phyloP scores from a whole-genome alignment of 345 rosid genomes.

The Corchorus capsularis region DNA sequence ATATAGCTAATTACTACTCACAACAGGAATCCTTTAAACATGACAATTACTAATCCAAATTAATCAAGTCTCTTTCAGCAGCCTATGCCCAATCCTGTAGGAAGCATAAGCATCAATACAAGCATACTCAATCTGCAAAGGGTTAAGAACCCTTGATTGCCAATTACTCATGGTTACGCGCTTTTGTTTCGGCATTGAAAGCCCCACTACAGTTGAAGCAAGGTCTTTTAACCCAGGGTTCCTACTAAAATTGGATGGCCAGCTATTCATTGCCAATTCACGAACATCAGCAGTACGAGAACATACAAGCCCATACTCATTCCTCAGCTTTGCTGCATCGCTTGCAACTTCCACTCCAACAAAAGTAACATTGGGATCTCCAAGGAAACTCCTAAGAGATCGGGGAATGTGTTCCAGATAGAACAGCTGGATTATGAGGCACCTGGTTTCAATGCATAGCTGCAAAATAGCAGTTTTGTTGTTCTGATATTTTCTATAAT shows the following conservation, averaged over 20 bases:
- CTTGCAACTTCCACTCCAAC: slow-evolving; percentile 34
- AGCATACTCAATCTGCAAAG: slow-evolving; percentile 33
- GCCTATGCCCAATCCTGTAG: slow-evolving; percentile 23
- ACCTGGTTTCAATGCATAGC: slow-evolving; percentile 33
- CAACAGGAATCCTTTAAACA: no score
- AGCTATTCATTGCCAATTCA: slow-evolving; percentile 16
- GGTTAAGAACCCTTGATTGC: slow-evolving; percentile 29
- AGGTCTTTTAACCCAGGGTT: slow-evolving; percentile 36
- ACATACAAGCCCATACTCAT: slow-evolving; percentile 32
- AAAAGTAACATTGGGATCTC: slow-evolving; percentile 19
- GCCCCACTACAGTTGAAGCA: slow-evolving; percentile 14
- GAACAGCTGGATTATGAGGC: slow-evolving; percentile 38
- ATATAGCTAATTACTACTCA: no score
- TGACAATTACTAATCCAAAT: no score
- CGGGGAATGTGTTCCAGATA: slow-evolving; percentile 31
- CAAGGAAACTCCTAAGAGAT: slow-evolving; percentile 23
- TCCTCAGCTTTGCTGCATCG: slow-evolving; percentile 29
- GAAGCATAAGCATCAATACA: slow-evolving; percentile 43
- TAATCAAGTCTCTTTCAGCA: slow-evolving; percentile 9
- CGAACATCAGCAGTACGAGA: slow-evolving; percentile 20
- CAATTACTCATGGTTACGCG: slow-evolving; percentile 32
- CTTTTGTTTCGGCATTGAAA: slow-evolving; percentile 28
- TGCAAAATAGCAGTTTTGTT: slow-evolving; percentile 33
- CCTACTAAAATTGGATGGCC: slow-evolving; percentile 18
- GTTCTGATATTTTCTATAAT: neutral